Conservation (phyloP, 2,329 filamentous ascomycete species). For the Penicillium sp. region DNA sequence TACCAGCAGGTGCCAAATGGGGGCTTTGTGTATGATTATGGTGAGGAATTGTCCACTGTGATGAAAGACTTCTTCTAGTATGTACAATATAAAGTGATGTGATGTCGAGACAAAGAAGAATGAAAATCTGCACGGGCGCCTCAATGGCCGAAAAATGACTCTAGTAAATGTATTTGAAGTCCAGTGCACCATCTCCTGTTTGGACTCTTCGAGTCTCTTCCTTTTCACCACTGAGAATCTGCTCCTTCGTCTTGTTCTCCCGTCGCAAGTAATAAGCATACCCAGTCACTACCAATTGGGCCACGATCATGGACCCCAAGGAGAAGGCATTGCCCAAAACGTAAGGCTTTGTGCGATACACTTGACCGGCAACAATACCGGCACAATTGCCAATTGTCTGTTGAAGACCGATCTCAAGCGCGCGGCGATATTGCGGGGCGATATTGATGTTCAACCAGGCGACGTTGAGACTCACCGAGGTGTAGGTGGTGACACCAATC, state of each 20-base stretch:
- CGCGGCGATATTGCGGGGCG: constrained; percentile 48
- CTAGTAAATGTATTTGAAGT: constrained; percentile 48
- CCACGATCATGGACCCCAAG: constrained; percentile 34
- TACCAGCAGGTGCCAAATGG: constrained; percentile 32
- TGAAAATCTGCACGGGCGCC: neutral
- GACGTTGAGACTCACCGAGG: constrained; percentile 46
- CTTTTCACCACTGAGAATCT: constrained; percentile 41
- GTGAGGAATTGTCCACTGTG: constrained; percentile 57
- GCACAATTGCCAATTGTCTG: constrained; percentile 50
- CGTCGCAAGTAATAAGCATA: constrained; percentile 46
- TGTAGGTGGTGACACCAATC: constrained; percentile 48
- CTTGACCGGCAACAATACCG: constrained; percentile 48
- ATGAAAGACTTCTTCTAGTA: constrained; percentile 48
- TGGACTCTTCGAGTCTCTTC: constrained; percentile 46
- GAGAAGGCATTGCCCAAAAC: constrained; percentile 39
- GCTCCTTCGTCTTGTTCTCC: constrained; percentile 41
- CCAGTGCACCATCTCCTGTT: constrained; percentile 48
- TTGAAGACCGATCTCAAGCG: constrained; percentile 46
- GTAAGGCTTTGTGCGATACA: constrained; percentile 41
- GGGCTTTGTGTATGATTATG: constrained; percentile 47
- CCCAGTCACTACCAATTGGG: constrained; percentile 37
- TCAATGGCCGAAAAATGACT: neutral
- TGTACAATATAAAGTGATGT: neutral
- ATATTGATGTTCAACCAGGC: constrained; percentile 51
- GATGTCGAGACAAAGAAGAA: too few species aligned